phyloP scores from a whole-genome alignment of 2,329 filamentous ascomycete species.

The Fusarium virguliforme region DNA sequence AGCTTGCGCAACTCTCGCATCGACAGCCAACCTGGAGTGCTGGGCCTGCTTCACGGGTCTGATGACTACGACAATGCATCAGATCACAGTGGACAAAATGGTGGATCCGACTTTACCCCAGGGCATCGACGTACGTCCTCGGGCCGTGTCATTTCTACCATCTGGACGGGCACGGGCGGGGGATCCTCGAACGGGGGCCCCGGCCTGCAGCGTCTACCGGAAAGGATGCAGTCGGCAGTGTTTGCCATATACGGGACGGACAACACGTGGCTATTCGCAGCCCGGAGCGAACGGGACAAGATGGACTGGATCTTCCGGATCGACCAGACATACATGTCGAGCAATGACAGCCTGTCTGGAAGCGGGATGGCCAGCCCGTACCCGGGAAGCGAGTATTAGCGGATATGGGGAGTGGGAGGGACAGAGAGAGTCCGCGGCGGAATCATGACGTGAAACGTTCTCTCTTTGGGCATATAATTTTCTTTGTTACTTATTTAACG shows the following conservation, averaged over 20 bases:
- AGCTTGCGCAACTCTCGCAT: conserved; percentile 92
- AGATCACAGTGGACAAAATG: conserved; percentile 55
- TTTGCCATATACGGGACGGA: conserved; percentile 96
- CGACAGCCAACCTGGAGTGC: conserved; percentile 91
- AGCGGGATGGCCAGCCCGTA: conserved; percentile 58
- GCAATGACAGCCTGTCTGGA: conserved; percentile 60
- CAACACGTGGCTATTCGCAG: conserved; percentile 96
- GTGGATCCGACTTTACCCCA: conserved; percentile 59
- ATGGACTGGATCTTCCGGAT: conserved; percentile 97
- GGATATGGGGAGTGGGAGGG: neutral
- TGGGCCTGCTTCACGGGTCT: conserved; percentile 77
- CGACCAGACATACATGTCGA: conserved; percentile 81
- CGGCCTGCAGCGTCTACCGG: conserved; percentile 69
- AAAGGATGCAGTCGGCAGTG: conserved; percentile 78
- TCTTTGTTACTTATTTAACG: conserved; percentile 50
- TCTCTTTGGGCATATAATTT: conserved; percentile 49
- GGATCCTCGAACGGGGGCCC: conserved; percentile 45
- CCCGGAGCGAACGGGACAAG: conserved; percentile 90
- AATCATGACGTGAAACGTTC: conserved; percentile 52
- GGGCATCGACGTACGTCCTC: conserved; percentile 67
- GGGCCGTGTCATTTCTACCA: conserved; percentile 69
- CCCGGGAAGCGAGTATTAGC: conserved; percentile 54
- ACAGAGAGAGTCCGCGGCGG: conserved; percentile 30
- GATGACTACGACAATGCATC: conserved; percentile 58
- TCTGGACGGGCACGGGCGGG: conserved; percentile 67